These are phyloP conservation scores for Sporothrix mexicana DNA, from an alignment of 2,329 filamentous ascomycete species.

Conservation along the genomic window DNA sequence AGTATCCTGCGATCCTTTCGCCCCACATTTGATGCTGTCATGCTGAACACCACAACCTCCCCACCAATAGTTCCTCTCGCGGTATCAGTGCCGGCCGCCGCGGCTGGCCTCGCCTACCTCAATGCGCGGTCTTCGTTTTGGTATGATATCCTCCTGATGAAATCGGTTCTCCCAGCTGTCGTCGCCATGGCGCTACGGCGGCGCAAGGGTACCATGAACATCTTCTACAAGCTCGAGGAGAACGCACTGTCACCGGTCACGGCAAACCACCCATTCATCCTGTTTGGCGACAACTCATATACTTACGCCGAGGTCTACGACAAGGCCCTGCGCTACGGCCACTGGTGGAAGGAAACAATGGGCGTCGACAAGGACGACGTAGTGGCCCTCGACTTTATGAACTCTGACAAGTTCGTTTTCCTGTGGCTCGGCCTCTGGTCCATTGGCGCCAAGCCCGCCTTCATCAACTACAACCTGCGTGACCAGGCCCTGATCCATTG, in stretches of 20 bases:
- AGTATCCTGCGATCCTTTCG: no score
- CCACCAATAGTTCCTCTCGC: conserved; percentile 55
- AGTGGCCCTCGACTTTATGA: conserved; percentile 81
- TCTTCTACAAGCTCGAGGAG: conserved; percentile 77
- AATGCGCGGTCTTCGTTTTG: conserved; percentile 72
- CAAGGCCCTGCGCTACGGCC: conserved; percentile 71
- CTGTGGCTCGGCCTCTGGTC: conserved; percentile 80
- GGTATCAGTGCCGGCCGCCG: conserved; percentile 64
- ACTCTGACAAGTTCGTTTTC: conserved; percentile 78
- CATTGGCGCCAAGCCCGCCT: conserved; percentile 80
- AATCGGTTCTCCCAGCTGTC: conserved; percentile 55
- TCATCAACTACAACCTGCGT: conserved; percentile 85
- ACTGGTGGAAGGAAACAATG: conserved; percentile 71
- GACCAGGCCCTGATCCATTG: conserved; percentile 76
- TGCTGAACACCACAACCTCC: neutral
- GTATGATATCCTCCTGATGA: conserved; percentile 69
- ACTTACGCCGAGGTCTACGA: conserved; percentile 80
- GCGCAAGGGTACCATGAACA: conserved; percentile 65
- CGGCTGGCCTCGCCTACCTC: conserved; percentile 75
- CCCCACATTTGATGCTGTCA: neutral
- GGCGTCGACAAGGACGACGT: conserved; percentile 73
- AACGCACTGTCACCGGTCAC: conserved; percentile 60
- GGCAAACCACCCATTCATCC: conserved; percentile 64
- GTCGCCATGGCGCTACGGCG: conserved; percentile 55
- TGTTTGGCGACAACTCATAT: conserved; percentile 71